phyloP scores from a whole-genome alignment of 257 asterid species.

The Penstemon barbatus region DNA sequence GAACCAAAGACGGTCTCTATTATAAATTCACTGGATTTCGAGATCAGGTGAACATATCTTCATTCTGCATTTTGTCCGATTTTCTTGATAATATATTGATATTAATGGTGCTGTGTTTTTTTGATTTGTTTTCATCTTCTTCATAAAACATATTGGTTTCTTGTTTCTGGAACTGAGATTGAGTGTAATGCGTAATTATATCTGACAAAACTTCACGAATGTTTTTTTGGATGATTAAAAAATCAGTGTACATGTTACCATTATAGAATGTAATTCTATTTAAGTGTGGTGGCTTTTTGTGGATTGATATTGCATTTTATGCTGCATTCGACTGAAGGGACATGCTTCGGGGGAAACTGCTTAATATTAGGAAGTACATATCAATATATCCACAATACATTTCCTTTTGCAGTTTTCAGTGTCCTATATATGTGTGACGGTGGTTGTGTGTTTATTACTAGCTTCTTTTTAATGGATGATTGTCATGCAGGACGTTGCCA shows the following conservation, averaged over 20 bases:
- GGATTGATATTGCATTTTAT: not conserved
- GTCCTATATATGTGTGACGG: not conserved
- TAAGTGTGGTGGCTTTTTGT: not conserved
- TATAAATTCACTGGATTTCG: slow-evolving; percentile 93
- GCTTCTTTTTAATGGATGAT: slow-evolving; percentile 25
- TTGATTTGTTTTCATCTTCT: too few relatives aligned
- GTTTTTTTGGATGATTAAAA: not conserved
- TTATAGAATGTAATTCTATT: not conserved
- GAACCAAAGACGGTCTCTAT: slow-evolving; percentile 79
- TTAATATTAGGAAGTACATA: not conserved
- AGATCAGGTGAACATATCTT: slow-evolving; percentile 59
- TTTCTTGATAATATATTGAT: not conserved
- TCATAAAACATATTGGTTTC: not conserved
- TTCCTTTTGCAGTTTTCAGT: not conserved
- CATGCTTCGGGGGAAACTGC: not conserved
- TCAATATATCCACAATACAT: not conserved
- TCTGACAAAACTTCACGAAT: not conserved
- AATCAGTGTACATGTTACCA: not conserved
- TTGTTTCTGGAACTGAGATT: slow-evolving; percentile 15
- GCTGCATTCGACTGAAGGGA: slow-evolving; percentile 17
- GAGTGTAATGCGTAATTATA: slow-evolving; percentile 4
- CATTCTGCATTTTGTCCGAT: not conserved
- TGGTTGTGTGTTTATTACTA: slow-evolving; percentile 3
- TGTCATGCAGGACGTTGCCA: slow-evolving; percentile 70
- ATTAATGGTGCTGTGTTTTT: too few relatives aligned